Conservation (phyloP, 2,329 filamentous ascomycete genomes). For the Fusarium verrucosum region DNA sequence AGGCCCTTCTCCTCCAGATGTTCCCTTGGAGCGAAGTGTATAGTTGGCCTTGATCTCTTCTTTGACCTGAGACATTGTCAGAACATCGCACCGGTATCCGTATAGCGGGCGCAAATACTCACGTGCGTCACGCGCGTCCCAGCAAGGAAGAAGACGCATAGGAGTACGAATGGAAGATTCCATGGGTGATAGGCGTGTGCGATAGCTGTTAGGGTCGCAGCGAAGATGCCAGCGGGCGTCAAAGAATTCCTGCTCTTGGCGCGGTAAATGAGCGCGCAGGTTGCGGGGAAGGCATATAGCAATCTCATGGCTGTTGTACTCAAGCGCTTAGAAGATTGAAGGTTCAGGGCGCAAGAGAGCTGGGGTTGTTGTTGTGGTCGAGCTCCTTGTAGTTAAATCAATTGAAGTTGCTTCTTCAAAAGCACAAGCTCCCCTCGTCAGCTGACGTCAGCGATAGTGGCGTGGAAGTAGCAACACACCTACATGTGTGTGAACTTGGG, state of each 20-base stretch:
- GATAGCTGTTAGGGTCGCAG: conserved; percentile 76
- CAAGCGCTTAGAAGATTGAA: conserved; percentile 10
- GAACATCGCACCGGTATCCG: not conserved
- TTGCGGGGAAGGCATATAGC: conserved; percentile 66
- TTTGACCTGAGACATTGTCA: conserved; percentile 70
- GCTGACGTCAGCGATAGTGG: conserved; percentile 33
- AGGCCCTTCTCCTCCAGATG: conserved; percentile 79
- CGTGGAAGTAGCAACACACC: not conserved
- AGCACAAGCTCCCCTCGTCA: conserved; percentile 18
- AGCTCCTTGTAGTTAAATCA: conserved; percentile 12
- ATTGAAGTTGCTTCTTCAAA: conserved; percentile 1
- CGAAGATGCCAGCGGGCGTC: conserved; percentile 77
- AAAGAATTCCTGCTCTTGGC: conserved; percentile 79
- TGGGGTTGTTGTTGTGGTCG: not conserved
- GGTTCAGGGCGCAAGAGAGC: conserved; percentile 4
- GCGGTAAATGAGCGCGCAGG: conserved; percentile 69
- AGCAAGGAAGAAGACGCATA: conserved; percentile 86
- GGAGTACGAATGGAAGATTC: conserved; percentile 86
- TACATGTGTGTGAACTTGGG: not conserved
- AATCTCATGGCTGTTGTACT: conserved; percentile 60
- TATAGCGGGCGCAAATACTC: conserved; percentile 22
- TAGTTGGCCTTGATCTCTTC: conserved; percentile 84
- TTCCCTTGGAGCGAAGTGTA: conserved; percentile 79
- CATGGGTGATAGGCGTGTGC: conserved; percentile 93
- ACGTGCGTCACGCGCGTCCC: conserved; percentile 88